Percentiles rank a stretch among this genome's conserved stretches.
Conservation (phyloP, 2,329 filamentous ascomycete species). For the Monosporascus sp. region DNA sequence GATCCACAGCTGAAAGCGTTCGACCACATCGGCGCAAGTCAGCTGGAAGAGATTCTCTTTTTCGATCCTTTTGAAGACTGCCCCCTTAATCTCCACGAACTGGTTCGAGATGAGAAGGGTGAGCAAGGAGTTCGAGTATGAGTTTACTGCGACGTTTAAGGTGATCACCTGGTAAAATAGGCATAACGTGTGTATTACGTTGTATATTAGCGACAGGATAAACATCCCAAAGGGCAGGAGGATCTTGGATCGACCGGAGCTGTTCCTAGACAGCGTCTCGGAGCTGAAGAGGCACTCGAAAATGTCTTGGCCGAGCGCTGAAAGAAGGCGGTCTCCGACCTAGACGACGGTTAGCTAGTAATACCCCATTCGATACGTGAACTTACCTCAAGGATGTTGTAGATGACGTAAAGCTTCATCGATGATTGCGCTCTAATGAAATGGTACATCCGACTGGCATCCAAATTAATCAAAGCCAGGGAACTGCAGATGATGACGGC, state of each 20-base stretch:
- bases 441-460: conserved; percentile 97
- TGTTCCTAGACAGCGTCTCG: conserved; percentile 83
- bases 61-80: conserved; percentile 97
- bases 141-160: conserved; percentile 96
- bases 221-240: conserved; percentile 90
- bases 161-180: conserved; percentile 98
- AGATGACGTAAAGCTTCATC: conserved; percentile 98
- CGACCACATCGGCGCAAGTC: conserved; percentile 93
- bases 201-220: conserved; percentile 78
- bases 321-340: conserved; percentile 83
- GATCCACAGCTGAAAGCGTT: conserved; percentile 95
- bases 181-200: conserved; percentile 78
- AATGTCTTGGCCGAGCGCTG: conserved; percentile 90
- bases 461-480: conserved; percentile 79
- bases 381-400: conserved; percentile 83
- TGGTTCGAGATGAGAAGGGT: conserved; percentile 94
- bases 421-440: conserved; percentile 93
- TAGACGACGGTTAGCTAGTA: conserved; percentile 12
- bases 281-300: conserved; percentile 92
- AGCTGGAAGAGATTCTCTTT: conserved; percentile 97
- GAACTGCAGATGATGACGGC: conserved; percentile 83
- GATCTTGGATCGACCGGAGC: conserved; percentile 86
- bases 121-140: conserved; percentile 91
- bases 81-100: conserved; percentile 97
- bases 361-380: neutral